Evolutionary conservation across 768 basidiomycete species (phyloP), one percentile per base, ranked within the genome.

Genomic region (Lanmaoa pseudosensibilis): DNA sequence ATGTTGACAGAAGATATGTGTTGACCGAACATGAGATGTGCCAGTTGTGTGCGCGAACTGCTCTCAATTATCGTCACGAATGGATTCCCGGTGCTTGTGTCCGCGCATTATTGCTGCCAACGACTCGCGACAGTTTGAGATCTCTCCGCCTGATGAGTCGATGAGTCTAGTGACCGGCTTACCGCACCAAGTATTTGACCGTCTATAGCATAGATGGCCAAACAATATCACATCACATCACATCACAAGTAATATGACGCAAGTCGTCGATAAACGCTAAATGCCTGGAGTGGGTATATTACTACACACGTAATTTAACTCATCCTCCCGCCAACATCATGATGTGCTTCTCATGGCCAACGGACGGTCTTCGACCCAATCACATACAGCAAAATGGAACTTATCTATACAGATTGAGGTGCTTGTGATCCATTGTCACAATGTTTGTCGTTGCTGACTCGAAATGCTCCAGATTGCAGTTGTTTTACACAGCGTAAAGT

Each of bases 51-150:
- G 21, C 27, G 37, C 13, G 21, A 53, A 19, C 30, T 53, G 43
- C 23, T 34, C 59, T 61, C 48, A 52, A n/a, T 44, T 43, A 11
- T 46, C 56, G 27, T 59, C 56, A 13, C 56, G 60, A 32, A n/a
- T 18, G 25, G 53, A 39, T 36, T 56, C 60, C 27, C 58, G 52
- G n/a, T 61, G 56, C 43, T 68, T 68, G 56, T 66, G 64, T 54
- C 68, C 68, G 62, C 64, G 50, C 67, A 68, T 63, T 25, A 32
- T 32, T 2, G 11, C 32, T 32, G 10, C 32, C 10, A 32, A 32
- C 32, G 32, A 11, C 6, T 32, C 32, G 11, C 11, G 10, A 32
- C 32, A 32, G 11, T 32, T 32, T 32, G 10, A 32, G 32, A 32
- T 3, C 32, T 11, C 32, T 32, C 32, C 11, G 11, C 32, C 32